Evolutionary conservation across 1,139 yeast species (phyloP).

Genomic region (Trichomonascaceae sp.): DNA sequence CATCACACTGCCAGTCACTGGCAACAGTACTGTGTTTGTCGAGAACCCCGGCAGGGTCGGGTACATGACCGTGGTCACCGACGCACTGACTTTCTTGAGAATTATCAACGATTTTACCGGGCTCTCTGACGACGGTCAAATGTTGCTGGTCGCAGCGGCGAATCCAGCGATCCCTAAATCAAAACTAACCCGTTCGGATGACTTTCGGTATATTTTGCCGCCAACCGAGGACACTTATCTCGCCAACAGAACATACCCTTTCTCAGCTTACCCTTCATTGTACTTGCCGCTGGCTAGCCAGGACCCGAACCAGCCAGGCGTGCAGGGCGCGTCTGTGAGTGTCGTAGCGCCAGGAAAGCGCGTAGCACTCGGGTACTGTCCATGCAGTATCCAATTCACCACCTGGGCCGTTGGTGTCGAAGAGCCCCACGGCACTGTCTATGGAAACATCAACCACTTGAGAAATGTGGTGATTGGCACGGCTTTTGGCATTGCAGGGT

Average conservation of each 20-base stretch:
- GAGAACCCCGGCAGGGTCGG: constrained; percentile 52
- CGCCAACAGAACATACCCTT: constrained; percentile 6
- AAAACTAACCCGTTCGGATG: background rate
- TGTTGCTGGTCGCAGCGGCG: constrained; percentile 23
- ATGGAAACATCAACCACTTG: constrained; percentile 49
- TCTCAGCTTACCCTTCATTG: constrained; percentile 25
- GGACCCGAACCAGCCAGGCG: constrained; percentile 2
- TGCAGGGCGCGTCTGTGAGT: constrained; percentile 40
- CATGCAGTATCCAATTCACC: constrained; percentile 35
- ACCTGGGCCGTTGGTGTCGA: constrained; percentile 74
- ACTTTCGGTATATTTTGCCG: constrained; percentile 20
- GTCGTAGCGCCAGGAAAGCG: constrained; percentile 27
- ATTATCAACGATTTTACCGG: constrained; percentile 40
- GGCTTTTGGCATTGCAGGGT: constrained; percentile 65
- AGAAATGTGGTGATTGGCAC: constrained; percentile 65
- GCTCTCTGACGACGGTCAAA: constrained; percentile 28
- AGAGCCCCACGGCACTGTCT: constrained; percentile 46
- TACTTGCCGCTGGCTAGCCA: constrained; percentile 27
- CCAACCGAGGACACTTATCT: constrained; percentile 18
- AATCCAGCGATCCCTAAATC: constrained; percentile 3
- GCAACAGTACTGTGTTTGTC: constrained; percentile 58
- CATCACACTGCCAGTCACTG: constrained; percentile 54
- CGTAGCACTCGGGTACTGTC: constrained; percentile 64
- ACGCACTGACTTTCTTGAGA: constrained; percentile 38
- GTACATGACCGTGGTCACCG: constrained; percentile 52